phyloP scores from a whole-genome alignment of 495 filamentous ascomycete genomes.

The Sphaerosporella brunnea region DNA sequence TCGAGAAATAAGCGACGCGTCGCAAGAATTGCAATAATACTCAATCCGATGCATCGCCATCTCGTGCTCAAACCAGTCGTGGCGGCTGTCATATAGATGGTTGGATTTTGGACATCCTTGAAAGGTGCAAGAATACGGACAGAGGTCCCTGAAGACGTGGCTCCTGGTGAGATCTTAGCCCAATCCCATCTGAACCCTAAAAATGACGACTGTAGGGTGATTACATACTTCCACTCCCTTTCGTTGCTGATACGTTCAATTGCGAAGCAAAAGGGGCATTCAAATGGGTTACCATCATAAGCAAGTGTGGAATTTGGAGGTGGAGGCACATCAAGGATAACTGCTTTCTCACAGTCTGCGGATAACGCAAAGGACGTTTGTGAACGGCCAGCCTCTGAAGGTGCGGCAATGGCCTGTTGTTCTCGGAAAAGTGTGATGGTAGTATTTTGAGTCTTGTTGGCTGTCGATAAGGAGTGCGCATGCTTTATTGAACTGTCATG shows the following conservation, averaged over 20 bases:
- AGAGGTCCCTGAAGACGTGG: constrained; percentile 17
- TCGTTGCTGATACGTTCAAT: constrained; percentile 3
- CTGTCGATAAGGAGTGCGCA: neutral
- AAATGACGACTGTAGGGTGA: neutral
- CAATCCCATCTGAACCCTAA: neutral
- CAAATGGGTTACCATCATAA: constrained; percentile 10
- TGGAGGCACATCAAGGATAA: constrained; percentile 4
- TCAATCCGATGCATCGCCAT: neutral
- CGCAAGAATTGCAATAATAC: constrained; percentile 8
- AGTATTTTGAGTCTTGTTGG: neutral
- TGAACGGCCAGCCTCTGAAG: constrained; percentile 7
- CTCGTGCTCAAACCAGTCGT: constrained; percentile 16
- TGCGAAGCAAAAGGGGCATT: constrained; percentile 19
- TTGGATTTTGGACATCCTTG: constrained; percentile 8
- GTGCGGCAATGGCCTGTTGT: neutral
- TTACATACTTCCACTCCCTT: constrained; percentile 16
- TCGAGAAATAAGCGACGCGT: neutral
- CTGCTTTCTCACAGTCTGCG: neutral
- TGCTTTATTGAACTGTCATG: too few relatives aligned
- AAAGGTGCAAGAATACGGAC: constrained; percentile 16
- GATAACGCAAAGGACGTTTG: constrained; percentile 17
- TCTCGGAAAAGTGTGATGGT: constrained; percentile 7
- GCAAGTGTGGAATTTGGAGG: constrained; percentile 4
- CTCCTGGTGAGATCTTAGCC: constrained; percentile 6
- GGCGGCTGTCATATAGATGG: constrained; percentile 11